Evolutionary conservation across 768 basidiomycete species (phyloP), one percentile per base, ranked within the genome.

Genomic region (Omphalotus guepiniiformis): DNA sequence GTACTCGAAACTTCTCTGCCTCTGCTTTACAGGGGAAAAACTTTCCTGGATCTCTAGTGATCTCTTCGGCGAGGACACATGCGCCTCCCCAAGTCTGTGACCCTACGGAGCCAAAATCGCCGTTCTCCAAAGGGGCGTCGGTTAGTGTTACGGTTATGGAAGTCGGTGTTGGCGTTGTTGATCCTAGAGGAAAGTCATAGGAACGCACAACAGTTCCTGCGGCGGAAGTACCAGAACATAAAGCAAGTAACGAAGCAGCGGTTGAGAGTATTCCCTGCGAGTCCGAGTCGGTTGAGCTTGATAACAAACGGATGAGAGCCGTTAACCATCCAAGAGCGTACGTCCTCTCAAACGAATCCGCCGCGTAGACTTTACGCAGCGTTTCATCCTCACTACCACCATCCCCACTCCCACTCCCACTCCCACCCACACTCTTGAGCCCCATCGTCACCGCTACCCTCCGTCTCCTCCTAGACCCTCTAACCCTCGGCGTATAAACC

Each of bases 11-110:
- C 4, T 49, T 19, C 23, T 34, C 51, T 2, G 40, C 23, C 18
- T 37, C 23, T 6, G 22, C 21, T 32, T 13, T 3, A n/a, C 30
- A 21, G 4, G 43, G 29, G 2, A 80, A 58, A 57, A 85, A 89
- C 22, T 52, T 52, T 2, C 53, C 58, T 0, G 89, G 85, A 25
- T 70, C 59, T 23, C 81, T 73, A 2, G 76, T 76, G 32, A 93
- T 78, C 65, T 82, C 75, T 58, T 89, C 85, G 0, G 89, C 79
- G 47, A 94, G 72, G 6, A 93, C 78, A 54, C 85, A 90, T 3
- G 88, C 85, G 8, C 85, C 80, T 3, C 89, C 90, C 92, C 91
- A 94, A 0, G 90, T 93, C 65, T 93, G 91, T 22, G 88, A 82
- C 1, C 91, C 91, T 15, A 91, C 80, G 46, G 82, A 85, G 11